phyloP scores from a whole-genome alignment of 1,139 yeast genomes.

The Saccharomyces hybrid region DNA sequence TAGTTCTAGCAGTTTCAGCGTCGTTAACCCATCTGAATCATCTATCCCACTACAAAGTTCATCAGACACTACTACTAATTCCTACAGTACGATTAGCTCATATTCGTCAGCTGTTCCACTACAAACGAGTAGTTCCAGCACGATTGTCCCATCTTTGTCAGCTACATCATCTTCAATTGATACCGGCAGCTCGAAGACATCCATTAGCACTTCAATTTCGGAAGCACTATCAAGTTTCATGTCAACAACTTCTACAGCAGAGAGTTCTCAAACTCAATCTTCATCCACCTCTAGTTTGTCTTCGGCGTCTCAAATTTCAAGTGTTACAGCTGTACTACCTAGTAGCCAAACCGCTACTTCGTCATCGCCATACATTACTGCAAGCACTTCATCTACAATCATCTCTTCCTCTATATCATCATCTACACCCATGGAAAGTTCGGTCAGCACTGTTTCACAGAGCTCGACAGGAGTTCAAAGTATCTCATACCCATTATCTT shows the following conservation, averaged over 20 bases:
- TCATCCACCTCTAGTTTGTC: not conserved
- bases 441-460: not conserved
- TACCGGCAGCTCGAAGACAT: not conserved
- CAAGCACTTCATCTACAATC: conserved; percentile 3
- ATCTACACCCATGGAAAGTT: not conserved
- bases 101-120: not conserved
- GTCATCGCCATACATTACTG: conserved; percentile 5
- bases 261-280: not conserved
- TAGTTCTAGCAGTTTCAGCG: not conserved
- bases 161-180: not conserved
- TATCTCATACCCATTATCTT: conserved; percentile 13
- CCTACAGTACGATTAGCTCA: not conserved
- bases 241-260: not conserved
- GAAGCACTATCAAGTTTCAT: not conserved
- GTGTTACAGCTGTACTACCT: not conserved
- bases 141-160: not conserved
- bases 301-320: not conserved
- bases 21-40: not conserved
- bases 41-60: not conserved
- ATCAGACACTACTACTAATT: not conserved
- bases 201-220: not conserved
- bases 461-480: not conserved
- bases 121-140: not conserved
- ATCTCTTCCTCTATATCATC: conserved; percentile 4
- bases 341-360: conserved; percentile 1